Percentiles rank a stretch among this genome's conserved stretches.
Evolutionary conservation across 306 rosid species (phyloP).

Genomic region (Lathyrus tuberosus): DNA sequence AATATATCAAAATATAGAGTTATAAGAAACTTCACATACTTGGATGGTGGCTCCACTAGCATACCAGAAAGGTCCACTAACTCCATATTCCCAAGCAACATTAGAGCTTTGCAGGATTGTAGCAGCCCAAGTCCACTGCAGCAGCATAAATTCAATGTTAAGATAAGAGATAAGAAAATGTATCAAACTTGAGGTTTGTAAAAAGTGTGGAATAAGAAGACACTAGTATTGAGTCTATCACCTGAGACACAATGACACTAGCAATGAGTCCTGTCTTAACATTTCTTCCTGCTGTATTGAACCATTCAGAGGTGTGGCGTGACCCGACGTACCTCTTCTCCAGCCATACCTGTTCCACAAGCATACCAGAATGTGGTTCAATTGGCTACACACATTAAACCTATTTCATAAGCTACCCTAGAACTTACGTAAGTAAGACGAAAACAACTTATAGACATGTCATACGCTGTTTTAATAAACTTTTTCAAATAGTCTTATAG

Average conservation of each 20-base stretch:
- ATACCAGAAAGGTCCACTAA: constrained; percentile 98
- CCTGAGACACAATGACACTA: constrained; percentile 96
- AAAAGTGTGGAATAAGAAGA: constrained; percentile 1
- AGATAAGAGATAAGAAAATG: not conserved
- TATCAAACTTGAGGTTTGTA: not conserved
- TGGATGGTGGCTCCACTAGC: constrained; percentile 97
- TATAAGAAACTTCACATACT: constrained; percentile 45
- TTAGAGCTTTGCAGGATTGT: constrained; percentile 94
- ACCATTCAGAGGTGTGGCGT: constrained; percentile 92
- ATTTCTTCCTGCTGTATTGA: constrained; percentile 95
- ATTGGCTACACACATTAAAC: not conserved
- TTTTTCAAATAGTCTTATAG: not conserved
- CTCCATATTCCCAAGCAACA: constrained; percentile 95
- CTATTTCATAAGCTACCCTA: not conserved
- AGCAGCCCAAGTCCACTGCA: constrained; percentile 97
- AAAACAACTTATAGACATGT: not conserved
- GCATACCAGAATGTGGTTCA: not conserved
- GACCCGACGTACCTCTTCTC: constrained; percentile 89
- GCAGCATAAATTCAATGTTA: constrained; percentile 34
- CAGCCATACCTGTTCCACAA: constrained; percentile 74
- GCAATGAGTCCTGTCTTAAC: constrained; percentile 94
- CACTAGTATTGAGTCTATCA: constrained; percentile 37
- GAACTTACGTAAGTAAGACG: not conserved
- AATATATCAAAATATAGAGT: not conserved
- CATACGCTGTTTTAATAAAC: not conserved